Base-by-base conservation (phyloP, 805 yeast species). In the Ogataea angusta region DNA sequence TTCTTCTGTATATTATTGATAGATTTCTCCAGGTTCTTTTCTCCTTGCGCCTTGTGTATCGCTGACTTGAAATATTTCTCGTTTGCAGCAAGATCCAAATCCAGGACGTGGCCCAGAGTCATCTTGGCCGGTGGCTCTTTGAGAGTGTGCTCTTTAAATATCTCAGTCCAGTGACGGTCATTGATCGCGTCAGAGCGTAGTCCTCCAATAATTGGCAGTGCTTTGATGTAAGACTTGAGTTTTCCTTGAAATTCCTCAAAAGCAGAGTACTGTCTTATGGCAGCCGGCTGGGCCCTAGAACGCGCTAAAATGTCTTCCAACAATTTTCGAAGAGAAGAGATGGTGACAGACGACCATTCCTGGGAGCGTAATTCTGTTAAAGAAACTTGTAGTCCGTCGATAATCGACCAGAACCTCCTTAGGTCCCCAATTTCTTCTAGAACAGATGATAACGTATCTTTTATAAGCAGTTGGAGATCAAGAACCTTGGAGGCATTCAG, bases 1-100 rank as follows among this genome's bases (percentile, higher is more conserved):
- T 64, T 70, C 0, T 57, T 60, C 37, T 69, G 68, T 10, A 89
- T 75, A 2, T 61, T 53, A 1, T 49, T 51, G 6, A 91, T 55
- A 4, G 80, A 73, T 9, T 72, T 75, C 38, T 83, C 85, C 2
- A 91, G 64, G 0, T 75, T 67, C 43, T 73, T 69, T 54, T 91
- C 97, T 3, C 86, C 83, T 44, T 75, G 76, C 0, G 97, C 96
- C 42, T 73, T 75, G 1, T 69, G 68, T 2, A 86, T 50, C 0
- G 83, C 59, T 0, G 72, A 60, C 28, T 70, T 71, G 6, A 90
- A 63, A 0, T 55, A 44, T 2, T 48, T 47, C 32, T 73, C 76
- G 56, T 85, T 73, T 3, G 63, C 43, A 0, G 45, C 18, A 12
- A 84, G 56, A 29, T 80, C 64, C 31, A 88, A 58, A 26, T 69